A percentile compares a stretch with the other conserved stretches of the same genome.
phyloP scores from a whole-genome alignment of 371 early-diverging fungal genomes.

The Apophysomyces trapeziformis region DNA sequence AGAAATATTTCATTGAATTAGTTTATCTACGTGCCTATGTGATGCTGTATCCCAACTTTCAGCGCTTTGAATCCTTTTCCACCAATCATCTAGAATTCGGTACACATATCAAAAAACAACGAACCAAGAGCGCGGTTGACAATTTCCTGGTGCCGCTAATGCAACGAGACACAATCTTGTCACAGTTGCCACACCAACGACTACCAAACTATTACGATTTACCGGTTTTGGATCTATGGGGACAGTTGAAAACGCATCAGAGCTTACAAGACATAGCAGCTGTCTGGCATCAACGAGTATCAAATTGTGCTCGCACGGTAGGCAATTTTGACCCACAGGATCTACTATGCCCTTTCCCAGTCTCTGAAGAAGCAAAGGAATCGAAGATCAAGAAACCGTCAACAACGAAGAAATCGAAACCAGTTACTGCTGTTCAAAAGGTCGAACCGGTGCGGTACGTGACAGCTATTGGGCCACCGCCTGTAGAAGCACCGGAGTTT shows the following conservation, averaged over 20 bases:
- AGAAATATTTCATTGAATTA: constrained; percentile 68
- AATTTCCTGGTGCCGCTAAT: constrained; percentile 65
- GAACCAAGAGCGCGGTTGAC: constrained; percentile 41
- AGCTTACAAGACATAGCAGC: constrained; percentile 47
- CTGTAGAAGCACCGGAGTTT: background rate
- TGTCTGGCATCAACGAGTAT: constrained; percentile 48
- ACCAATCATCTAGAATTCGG: constrained; percentile 72
- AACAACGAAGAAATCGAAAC: background rate
- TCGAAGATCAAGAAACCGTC: background rate
- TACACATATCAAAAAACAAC: constrained; percentile 57
- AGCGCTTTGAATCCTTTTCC: constrained; percentile 63
- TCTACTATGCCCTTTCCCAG: constrained; percentile 31
- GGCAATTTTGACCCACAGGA: constrained; percentile 38
- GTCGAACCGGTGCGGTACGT: background rate
- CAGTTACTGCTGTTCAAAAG: background rate
- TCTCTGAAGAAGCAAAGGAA: background rate
- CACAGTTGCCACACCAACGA: constrained; percentile 54
- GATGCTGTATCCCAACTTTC: constrained; percentile 70
- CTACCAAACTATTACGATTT: constrained; percentile 52
- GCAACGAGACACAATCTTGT: constrained; percentile 54
- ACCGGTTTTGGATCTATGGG: constrained; percentile 63
- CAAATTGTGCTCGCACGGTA: constrained; percentile 43
- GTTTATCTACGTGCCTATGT: constrained; percentile 65
- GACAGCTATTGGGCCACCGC: background rate
- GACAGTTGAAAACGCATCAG: constrained; percentile 45